Base-by-base conservation (phyloP, 805 yeast genomes). In the Yarrowia bubula region DNA sequence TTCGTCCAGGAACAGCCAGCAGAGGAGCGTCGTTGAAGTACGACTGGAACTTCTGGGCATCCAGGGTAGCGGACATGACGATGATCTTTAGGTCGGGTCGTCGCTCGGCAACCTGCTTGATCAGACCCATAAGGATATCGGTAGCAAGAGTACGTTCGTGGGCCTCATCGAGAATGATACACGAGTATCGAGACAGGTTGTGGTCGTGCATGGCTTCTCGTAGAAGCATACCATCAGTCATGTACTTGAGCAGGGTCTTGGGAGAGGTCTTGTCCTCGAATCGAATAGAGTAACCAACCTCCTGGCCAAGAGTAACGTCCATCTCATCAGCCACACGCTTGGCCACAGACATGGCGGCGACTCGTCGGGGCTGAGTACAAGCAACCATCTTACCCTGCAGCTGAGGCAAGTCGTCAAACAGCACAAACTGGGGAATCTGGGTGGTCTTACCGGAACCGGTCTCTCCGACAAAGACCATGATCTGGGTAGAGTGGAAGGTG, bases 391-490 rank as follows among this genome's bases (percentile, higher is more conserved):
- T 86, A 5, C 93, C 92, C 62, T 79, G 78, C 69, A 91, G 79
- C 72, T 91, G 97, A 15, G 98, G 97, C 83, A 93, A 83, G 71
- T 92, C 98, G 75, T 95, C 98, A 72, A 84, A 91, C 58, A 87
- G 79, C 22, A 93, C 97, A 77, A 92, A 95, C 77, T 93, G 99
- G 3, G 99, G 98, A 68, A 93, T 92, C 79, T 93, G 99, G 0
- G 99, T 93, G 31, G 98, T 93, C 77, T 93, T 93, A 84, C 99
- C 99, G 35, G 97, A 91, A 79, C 99, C 99, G 5, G 99, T 93
- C 75, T 93, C 99, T 80, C 99, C 99, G 62, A 95, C 98, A 76
- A 95, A 91, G 41, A 93, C 98, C 96, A 95, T 89, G 74, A 93
- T 89, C 77, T 93, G 99, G 42, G 93, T 86, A 18, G 83, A 78